phyloP scores from a whole-genome alignment of 495 filamentous ascomycete species.

The Podospora anserina region DNA sequence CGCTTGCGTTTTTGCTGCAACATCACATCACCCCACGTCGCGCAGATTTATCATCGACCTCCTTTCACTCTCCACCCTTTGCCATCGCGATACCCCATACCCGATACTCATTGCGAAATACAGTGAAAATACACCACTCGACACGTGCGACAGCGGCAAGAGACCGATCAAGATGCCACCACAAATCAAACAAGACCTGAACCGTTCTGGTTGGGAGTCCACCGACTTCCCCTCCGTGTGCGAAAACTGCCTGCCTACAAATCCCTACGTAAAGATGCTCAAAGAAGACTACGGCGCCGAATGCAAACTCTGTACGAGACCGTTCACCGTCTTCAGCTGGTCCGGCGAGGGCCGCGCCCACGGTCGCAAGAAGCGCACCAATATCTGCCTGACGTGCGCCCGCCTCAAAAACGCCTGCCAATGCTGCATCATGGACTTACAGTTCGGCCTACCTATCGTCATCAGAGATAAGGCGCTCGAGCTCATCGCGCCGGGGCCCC shows the following conservation, averaged over 20 bases:
- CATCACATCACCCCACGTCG: conserved; percentile 13
- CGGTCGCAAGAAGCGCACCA: conserved; percentile 81
- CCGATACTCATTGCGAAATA: neutral
- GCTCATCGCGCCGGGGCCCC: conserved; percentile 89
- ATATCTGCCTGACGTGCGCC: conserved; percentile 92
- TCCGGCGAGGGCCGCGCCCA: conserved; percentile 73
- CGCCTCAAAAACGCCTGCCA: conserved; percentile 97
- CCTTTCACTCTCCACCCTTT: neutral
- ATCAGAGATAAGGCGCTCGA: conserved; percentile 96
- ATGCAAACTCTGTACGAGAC: conserved; percentile 86
- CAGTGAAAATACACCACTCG: neutral
- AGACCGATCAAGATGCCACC: conserved; percentile 43
- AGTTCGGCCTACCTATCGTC: conserved; percentile 88
- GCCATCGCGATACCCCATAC: conserved; percentile 1
- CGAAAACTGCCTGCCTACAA: conserved; percentile 82
- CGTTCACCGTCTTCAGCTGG: conserved; percentile 95
- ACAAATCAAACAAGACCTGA: conserved; percentile 92
- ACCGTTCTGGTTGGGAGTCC: conserved; percentile 92
- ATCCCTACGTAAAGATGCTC: conserved; percentile 97
- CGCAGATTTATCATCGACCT: neutral
- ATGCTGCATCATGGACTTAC: conserved; percentile 96
- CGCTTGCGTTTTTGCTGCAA: conserved; percentile 6
- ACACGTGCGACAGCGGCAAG: neutral
- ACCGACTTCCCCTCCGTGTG: conserved; percentile 74
- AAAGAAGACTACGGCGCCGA: conserved; percentile 89